Evolutionary conservation across 2,329 filamentous ascomycete species (phyloP), one percentile per base, ranked within the genome.

Genomic region (Moelleriella libera): DNA sequence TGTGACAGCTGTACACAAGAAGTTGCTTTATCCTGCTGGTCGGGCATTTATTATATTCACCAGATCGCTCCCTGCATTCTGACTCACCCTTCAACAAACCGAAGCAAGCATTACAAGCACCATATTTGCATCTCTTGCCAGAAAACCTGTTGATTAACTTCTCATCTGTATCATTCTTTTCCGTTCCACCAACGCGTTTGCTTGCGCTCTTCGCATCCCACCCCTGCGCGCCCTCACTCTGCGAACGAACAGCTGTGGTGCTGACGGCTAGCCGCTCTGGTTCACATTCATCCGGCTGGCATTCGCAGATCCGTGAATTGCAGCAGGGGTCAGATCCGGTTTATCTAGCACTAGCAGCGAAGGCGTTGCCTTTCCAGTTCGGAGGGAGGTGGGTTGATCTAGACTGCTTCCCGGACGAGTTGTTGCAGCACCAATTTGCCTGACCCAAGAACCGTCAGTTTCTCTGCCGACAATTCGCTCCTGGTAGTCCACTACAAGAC

Each of bases 1-100:
- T 21, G 21, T 21, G 21, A 21, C 21, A 37, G 8, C 32, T 8
- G 32, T 37, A 37, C 12, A 7, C 32, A 12, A 37, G 12, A 12
- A 37, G 12, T 44, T 46, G 11, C 41, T 30, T 44, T 41, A 34
- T 42, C 50, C 50, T 52, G 50, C 50, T 47, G 45, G 47, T 28
- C 46, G 41, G 47, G 50, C 46, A 12, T 37, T 37, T 37, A 37
- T 37, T 37, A 39, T 32, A 32, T 45, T 39, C n/a, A 21, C 21
- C 21, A 37, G 12, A 12, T 37, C 32, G 32, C 32, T 37, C 32
- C 32, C 12, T 37, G 7, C 32, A 8, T 8, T 37, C 32, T 37
- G 32, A 37, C 32, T 21, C 32, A 37, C 37, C 10, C 30, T 48
- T 49, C 30, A 42, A 10, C 30, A 14, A n/a, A 28, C 4, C 40